A percentile compares a stretch with the other conserved stretches of the same genome.
Conservation (phyloP, 306 rosid species). For the Hippophae tibetana region DNA sequence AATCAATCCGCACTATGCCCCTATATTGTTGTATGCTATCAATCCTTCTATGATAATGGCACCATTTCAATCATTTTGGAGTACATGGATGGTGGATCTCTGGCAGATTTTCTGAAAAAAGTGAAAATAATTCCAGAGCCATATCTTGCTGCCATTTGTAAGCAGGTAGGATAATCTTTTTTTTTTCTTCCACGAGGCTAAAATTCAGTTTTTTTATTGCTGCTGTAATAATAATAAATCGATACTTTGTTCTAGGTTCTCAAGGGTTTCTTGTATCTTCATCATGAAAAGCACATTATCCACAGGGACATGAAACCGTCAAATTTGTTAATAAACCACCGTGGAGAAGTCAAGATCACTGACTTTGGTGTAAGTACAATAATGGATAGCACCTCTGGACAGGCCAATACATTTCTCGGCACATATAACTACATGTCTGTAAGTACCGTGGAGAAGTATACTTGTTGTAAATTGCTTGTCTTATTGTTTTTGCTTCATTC, state of each 20-base stretch:
- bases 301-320: constrained; percentile 97
- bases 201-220: not conserved
- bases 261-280: constrained; percentile 82
- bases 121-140: constrained; percentile 75
- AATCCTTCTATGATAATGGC: constrained; percentile 77
- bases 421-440: constrained; percentile 96
- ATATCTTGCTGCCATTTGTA: constrained; percentile 73
- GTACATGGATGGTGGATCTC: constrained; percentile 99
- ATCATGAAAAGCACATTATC: constrained; percentile 80
- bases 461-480: not conserved
- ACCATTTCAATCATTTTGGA: constrained; percentile 83
- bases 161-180: constrained; percentile 50
- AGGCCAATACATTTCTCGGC: constrained; percentile 91
- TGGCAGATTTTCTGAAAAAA: constrained; percentile 75
- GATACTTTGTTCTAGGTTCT: constrained; percentile 53
- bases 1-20: constrained; percentile 92
- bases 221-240: constrained; percentile 13
- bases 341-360: constrained; percentile 92
- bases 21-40: constrained; percentile 74
- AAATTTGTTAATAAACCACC: constrained; percentile 77
- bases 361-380: constrained; percentile 99
- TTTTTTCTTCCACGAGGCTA: constrained; percentile 6
- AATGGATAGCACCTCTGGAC: constrained; percentile 83
- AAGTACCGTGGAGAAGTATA: constrained; percentile 27
- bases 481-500: not conserved